Base-by-base conservation (phyloP, 352 stramenopile species). In the Thraustotheca clavata region DNA sequence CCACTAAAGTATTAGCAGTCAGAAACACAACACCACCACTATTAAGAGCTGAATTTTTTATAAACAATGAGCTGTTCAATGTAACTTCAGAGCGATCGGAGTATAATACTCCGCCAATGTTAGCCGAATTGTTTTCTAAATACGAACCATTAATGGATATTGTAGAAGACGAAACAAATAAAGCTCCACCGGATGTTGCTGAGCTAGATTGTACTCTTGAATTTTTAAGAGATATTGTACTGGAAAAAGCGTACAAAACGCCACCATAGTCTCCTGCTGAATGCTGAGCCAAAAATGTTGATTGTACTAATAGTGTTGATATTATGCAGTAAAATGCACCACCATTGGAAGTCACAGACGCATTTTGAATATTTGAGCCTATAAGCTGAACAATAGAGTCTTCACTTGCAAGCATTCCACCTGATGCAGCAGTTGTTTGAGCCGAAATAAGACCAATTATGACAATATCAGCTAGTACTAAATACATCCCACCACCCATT, bases 311-410 rank as follows among this genome's bases (percentile, higher is more conserved):
- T 8, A 65, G 32, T 8, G 5, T 29, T 9, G 57, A 65, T 4
- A 65, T 29, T 18, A 65, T 65, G 12, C 18, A 48, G 24, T 65
- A 65, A 32, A 65, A 38, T 1, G 57, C 57, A 6, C 57, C 57
- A 32, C 57, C 57, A 34, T 65, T 65, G n/a, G 24, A 43, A 22
- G 31, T 2, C 2, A 46, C 36, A 2, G 18, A 6, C 1, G 57
- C 20, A 3, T 38, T 22, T 0, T 7, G 1, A 9, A 65, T 26
- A 9, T 2, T 65, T 12, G 57, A 36, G 36, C 55, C 39, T 11
- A 4, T 36, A 6, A 65, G 9, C 6, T n/a, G 29, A 1, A 32
- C 57, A 9, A 32, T 39, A 7, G 32, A 50, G n/a, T 50, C 38
- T 49, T 65, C 57, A 8, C 39, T 27, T n/a, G 57, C 22, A 12